Conservation (phyloP, 768 basidiomycete species). For the Boletus rufocinnamomeus region DNA sequence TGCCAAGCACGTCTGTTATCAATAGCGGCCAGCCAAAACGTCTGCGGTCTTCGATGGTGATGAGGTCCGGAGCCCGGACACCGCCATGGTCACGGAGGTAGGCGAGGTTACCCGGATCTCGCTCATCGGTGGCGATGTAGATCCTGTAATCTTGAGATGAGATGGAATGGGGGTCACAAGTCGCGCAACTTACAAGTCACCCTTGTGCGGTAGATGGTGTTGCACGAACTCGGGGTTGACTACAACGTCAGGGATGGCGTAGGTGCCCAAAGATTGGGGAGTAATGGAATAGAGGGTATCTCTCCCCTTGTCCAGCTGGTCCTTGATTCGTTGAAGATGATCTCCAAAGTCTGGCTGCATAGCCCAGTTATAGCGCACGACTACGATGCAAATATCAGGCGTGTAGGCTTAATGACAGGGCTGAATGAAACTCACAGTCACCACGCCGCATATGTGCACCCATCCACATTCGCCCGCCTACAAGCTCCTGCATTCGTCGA, state of each 20-base stretch:
- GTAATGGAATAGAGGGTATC: constrained; percentile 21
- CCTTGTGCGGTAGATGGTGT: constrained; percentile 19
- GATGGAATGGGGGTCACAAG: background rate
- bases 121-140: constrained; percentile 45
- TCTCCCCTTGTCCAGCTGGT: constrained; percentile 24
- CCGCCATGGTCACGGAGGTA: constrained; percentile 39
- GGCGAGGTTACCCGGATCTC: constrained; percentile 36
- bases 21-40: constrained; percentile 45
- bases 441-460: constrained; percentile 46
- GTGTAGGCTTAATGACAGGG: too few relatives aligned
- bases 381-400: constrained; percentile 15
- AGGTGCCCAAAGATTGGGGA: constrained; percentile 20
- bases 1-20: constrained; percentile 43
- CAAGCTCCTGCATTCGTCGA: constrained; percentile 32
- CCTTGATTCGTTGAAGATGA: constrained; percentile 40
- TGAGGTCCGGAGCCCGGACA: constrained; percentile 42
- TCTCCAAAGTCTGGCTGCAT: constrained; percentile 38
- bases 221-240: constrained; percentile 20
- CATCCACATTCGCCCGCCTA: constrained; percentile 42
- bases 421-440: constrained; percentile 36
- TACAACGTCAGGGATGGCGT: constrained; percentile 24
- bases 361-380: constrained; percentile 37
- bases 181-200: constrained; percentile 22
- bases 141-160: constrained; percentile 26
- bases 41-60: constrained; percentile 44